Conservation (phyloP, 768 basidiomycete genomes). For the Mycena galopus region DNA sequence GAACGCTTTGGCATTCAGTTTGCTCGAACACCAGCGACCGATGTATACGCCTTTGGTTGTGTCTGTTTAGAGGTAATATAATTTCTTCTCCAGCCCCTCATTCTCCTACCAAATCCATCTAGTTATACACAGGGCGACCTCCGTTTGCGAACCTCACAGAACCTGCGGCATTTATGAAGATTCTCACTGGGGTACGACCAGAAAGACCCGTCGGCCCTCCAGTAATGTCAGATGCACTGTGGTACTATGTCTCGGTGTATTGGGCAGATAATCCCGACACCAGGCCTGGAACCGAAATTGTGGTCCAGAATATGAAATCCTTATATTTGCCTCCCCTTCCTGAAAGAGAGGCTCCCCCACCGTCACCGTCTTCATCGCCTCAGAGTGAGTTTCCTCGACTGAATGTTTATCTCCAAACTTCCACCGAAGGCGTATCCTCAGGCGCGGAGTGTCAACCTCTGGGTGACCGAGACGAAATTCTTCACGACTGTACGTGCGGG, state of each 20-base stretch:
- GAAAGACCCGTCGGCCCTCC: not conserved
- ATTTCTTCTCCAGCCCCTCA: no score
- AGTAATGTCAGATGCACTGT: not conserved
- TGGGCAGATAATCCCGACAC: not conserved
- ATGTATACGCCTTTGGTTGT: conserved; percentile 51
- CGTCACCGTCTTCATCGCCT: not conserved
- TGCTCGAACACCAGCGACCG: conserved; percentile 43
- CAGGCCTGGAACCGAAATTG: not conserved
- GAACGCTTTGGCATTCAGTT: conserved; percentile 42
- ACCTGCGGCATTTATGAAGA: conserved; percentile 3
- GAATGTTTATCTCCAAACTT: not conserved
- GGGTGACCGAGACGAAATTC: not conserved
- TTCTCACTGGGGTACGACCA: not conserved
- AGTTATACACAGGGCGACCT: conserved; percentile 22
- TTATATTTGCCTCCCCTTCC: not conserved
- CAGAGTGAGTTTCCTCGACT: not conserved
- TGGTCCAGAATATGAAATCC: not conserved
- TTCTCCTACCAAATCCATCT: not conserved
- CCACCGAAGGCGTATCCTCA: not conserved
- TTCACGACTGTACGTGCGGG: not conserved
- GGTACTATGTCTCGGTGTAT: not conserved
- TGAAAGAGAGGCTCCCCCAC: not conserved
- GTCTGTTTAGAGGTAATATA: conserved; percentile 46
- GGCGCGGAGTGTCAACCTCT: not conserved
- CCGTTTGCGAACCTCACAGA: conserved; percentile 16